A percentile compares a stretch with the other conserved stretches of the same genome.
These are phyloP conservation scores for Aspergillus thermomutatus DNA, from an alignment of 2,329 filamentous ascomycete species.

Conservation along the genomic window DNA sequence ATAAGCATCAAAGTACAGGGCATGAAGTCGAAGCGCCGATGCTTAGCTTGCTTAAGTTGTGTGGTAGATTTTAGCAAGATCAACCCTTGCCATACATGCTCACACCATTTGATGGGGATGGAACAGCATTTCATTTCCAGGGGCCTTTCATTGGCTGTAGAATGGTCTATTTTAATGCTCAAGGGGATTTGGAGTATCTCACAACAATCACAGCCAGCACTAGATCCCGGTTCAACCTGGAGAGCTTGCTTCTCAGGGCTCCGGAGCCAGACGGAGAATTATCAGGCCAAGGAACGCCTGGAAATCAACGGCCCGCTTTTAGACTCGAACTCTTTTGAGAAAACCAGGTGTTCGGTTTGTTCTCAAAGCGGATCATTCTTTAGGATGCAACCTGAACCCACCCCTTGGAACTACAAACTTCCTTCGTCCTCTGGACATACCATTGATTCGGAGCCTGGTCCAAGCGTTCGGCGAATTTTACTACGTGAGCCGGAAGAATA, in stretches of 20 bases:
- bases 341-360: not conserved
- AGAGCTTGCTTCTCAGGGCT: no score
- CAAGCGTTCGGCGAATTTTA: not conserved
- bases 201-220: no score
- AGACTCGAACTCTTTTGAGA: no score
- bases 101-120: not conserved
- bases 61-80: not conserved
- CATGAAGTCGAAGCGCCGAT: not conserved
- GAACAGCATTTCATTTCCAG: not conserved
- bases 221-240: no score
- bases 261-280: not conserved
- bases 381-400: not conserved
- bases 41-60: not conserved
- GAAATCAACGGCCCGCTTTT: no score
- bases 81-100: not conserved
- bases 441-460: not conserved
- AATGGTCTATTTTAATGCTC: not conserved
- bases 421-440: not conserved
- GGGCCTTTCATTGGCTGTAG: not conserved
- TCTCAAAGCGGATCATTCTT: not conserved
- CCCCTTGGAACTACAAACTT: not conserved
- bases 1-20: not conserved
- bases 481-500: not conserved
- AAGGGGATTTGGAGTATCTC: not conserved
- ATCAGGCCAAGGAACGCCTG: no score